Conservation (phyloP, 2,329 filamentous ascomycete genomes). For the Aotearoamyces nothofagi region DNA sequence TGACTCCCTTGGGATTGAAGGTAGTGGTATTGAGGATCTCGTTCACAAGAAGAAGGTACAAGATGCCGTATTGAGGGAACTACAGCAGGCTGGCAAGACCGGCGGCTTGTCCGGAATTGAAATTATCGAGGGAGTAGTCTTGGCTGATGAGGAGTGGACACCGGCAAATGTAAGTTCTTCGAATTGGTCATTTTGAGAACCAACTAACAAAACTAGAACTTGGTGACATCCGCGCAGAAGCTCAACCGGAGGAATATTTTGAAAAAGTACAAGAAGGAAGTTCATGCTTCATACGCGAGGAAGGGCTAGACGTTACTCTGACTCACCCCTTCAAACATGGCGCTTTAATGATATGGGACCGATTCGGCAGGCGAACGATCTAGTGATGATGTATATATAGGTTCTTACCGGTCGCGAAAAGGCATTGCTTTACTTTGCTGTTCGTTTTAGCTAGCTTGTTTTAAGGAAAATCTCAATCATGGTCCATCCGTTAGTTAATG, state of each 20-base stretch:
- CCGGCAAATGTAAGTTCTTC: conserved; percentile 56
- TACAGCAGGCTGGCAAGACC: conserved; percentile 47
- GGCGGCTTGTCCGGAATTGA: conserved; percentile 58
- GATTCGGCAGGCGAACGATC: no score
- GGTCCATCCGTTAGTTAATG: no score
- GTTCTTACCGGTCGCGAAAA: no score
- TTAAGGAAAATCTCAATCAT: no score
- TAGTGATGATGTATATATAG: no score
- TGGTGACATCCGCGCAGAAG: conserved; percentile 58
- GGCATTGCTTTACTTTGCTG: no score
- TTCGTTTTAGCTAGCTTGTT: no score
- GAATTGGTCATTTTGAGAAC: background rate
- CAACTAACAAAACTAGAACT: conserved; percentile 27
- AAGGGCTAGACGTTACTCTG: conserved; percentile 9
- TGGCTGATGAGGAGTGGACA: conserved; percentile 80
- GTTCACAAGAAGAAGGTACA: conserved; percentile 53
- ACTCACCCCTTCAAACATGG: no score
- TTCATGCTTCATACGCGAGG: conserved; percentile 24
- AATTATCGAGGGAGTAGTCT: conserved; percentile 59
- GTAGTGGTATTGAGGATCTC: conserved; percentile 47
- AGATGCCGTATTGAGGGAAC: conserved; percentile 45
- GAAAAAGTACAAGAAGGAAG: conserved; percentile 42
- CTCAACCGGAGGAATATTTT: conserved; percentile 56
- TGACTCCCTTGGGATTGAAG: conserved; percentile 43
- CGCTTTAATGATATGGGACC: no score